phyloP scores from a whole-genome alignment of 1,284 basidiomycete species.

The Trametes hirsuta region DNA sequence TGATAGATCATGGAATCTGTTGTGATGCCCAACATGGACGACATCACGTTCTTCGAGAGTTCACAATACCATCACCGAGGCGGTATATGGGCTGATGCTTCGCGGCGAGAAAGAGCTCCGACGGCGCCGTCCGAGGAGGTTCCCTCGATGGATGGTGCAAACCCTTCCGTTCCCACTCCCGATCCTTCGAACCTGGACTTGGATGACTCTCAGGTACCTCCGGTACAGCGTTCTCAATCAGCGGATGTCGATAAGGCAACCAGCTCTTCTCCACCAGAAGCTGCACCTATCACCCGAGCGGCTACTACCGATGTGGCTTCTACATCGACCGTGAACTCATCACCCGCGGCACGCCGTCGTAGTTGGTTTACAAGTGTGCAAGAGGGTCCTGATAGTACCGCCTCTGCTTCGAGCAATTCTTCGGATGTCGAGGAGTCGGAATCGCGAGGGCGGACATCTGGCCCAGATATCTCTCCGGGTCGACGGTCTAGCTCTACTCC shows the following conservation, averaged over 20 bases:
- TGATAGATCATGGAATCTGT: slow-evolving; percentile 89
- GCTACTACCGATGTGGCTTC: slow-evolving; percentile 22
- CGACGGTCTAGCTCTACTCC: slow-evolving; percentile 18
- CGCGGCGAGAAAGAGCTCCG: slow-evolving; percentile 46
- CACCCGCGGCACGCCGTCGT: slow-evolving; percentile 33
- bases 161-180: slow-evolving; percentile 24
- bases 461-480: background rate
- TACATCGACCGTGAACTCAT: slow-evolving; percentile 14
- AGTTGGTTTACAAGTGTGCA: slow-evolving; percentile 42
- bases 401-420: slow-evolving; percentile 14
- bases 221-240: slow-evolving; percentile 35
- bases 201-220: slow-evolving; percentile 27
- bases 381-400: slow-evolving; percentile 28
- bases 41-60: slow-evolving; percentile 94
- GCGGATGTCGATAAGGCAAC: slow-evolving; percentile 28
- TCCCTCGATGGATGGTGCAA: slow-evolving; percentile 24
- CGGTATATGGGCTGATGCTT: slow-evolving; percentile 89
- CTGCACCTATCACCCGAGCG: slow-evolving; percentile 19
- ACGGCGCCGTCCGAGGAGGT: slow-evolving; percentile 19
- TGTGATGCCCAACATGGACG: slow-evolving; percentile 97
- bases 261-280: slow-evolving; percentile 12
- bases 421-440: slow-evolving; percentile 16
- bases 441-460: slow-evolving; percentile 15
- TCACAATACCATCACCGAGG: slow-evolving; percentile 69
- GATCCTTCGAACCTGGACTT: slow-evolving; percentile 25